Percentiles rank a stretch among this genome's conserved stretches.
Conservation (phyloP, 2,329 filamentous ascomycete species). For the Diplodia mutila region DNA sequence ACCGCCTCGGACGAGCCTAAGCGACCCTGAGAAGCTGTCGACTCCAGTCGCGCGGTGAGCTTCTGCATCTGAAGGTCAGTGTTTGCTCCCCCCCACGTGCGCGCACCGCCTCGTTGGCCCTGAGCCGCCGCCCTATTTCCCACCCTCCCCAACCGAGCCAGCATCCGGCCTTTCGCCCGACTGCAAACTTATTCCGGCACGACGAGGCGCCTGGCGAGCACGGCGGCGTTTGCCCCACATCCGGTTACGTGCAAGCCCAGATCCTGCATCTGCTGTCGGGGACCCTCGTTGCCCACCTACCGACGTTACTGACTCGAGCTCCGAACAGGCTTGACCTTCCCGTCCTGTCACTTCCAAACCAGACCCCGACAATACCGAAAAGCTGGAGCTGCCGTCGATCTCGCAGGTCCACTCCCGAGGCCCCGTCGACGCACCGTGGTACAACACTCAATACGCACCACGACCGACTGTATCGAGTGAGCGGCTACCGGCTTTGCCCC, state of each 20-base stretch:
- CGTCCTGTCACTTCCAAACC: slow-evolving; percentile 22
- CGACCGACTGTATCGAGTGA: slow-evolving; percentile 71
- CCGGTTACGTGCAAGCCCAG: slow-evolving; percentile 22
- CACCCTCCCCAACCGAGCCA: slow-evolving; percentile 34
- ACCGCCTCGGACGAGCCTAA: slow-evolving; percentile 28
- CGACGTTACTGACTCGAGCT: slow-evolving; percentile 27
- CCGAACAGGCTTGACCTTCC: slow-evolving; percentile 20
- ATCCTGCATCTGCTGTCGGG: slow-evolving; percentile 24
- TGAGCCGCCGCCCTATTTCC: slow-evolving; percentile 34
- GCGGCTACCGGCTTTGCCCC: slow-evolving; percentile 71
- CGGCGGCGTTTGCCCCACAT: slow-evolving; percentile 4
- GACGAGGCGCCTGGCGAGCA: not conserved
- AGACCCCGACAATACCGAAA: slow-evolving; percentile 66
- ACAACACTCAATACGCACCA: slow-evolving; percentile 68
- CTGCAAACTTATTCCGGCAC: slow-evolving; percentile 32
- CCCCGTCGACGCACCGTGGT: slow-evolving; percentile 70
- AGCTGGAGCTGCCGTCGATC: slow-evolving; percentile 91
- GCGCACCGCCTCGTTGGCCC: slow-evolving; percentile 35
- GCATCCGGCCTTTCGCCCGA: slow-evolving; percentile 28
- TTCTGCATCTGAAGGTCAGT: slow-evolving; percentile 25
- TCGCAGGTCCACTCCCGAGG: slow-evolving; percentile 82
- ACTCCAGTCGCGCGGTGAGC: slow-evolving; percentile 25
- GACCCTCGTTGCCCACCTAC: slow-evolving; percentile 30
- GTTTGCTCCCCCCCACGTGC: slow-evolving; percentile 36
- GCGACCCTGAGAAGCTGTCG: slow-evolving; percentile 23